A percentile compares a stretch with the other conserved stretches of the same genome.
These are phyloP conservation scores for Penicillium cinerascens DNA, from an alignment of 495 filamentous ascomycete genomes.

Conservation along the genomic window DNA sequence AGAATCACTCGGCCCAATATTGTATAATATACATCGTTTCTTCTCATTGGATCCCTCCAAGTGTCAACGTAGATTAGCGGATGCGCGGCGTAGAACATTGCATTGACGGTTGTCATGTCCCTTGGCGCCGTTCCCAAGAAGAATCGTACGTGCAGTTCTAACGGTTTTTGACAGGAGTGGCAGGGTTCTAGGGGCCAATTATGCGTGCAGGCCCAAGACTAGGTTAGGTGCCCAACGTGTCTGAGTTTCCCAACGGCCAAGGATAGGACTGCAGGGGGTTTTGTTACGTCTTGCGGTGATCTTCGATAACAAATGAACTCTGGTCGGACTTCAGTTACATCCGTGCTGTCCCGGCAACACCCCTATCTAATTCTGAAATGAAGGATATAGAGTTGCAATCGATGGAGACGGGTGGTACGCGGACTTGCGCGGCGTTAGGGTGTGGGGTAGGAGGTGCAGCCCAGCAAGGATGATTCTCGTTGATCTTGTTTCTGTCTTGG, in stretches of 20 bases:
- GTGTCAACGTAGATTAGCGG: background rate
- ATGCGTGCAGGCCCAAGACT: background rate
- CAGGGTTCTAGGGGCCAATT: background rate
- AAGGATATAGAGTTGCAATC: background rate
- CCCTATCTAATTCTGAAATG: background rate
- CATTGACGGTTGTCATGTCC: slow-evolving; percentile 12
- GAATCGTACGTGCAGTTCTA: background rate
- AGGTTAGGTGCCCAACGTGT: background rate
- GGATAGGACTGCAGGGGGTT: too few relatives aligned
- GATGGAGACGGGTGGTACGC: background rate
- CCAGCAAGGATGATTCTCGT: background rate
- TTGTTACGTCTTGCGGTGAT: background rate
- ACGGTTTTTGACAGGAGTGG: background rate
- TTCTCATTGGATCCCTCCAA: background rate
- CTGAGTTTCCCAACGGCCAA: background rate
- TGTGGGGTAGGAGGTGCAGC: background rate
- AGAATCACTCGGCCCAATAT: background rate
- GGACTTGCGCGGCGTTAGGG: background rate
- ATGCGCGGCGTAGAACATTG: slow-evolving; percentile 1
- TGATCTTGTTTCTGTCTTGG: background rate
- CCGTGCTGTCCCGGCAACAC: background rate
- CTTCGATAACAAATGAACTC: too few relatives aligned
- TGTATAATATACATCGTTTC: slow-evolving; percentile 1
- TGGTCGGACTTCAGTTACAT: background rate
- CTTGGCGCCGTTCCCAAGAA: background rate